Conservation (phyloP, 2,329 filamentous ascomycete genomes). For the Sporothrix luriei region DNA sequence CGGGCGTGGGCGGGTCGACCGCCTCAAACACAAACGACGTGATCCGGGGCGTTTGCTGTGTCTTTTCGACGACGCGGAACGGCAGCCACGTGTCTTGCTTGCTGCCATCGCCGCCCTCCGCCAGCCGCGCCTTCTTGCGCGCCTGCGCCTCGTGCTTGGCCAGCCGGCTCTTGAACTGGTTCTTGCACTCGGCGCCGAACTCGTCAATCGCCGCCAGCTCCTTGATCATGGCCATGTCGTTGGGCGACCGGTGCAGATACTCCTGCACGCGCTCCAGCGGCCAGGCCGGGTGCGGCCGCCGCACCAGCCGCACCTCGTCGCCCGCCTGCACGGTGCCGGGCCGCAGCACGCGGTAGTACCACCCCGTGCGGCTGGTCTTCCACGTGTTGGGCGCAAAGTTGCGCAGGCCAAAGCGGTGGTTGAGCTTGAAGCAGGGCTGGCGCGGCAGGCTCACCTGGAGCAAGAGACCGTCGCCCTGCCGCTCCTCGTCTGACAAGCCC, state of each 20-base stretch:
- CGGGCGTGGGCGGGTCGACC: conserved; percentile 35
- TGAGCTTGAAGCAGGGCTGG: conserved; percentile 69
- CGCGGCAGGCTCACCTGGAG: conserved; percentile 64
- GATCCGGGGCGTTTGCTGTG: conserved; percentile 54
- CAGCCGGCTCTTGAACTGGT: conserved; percentile 56
- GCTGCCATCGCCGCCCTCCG: neutral
- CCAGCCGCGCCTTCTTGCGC: conserved; percentile 36
- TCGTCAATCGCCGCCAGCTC: conserved; percentile 55
- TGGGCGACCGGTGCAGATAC: conserved; percentile 59
- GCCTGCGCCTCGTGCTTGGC: conserved; percentile 46
- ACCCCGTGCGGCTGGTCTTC: conserved; percentile 61
- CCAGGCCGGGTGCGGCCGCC: conserved; percentile 61
- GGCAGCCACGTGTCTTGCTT: conserved; percentile 47
- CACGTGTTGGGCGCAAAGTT: conserved; percentile 63
- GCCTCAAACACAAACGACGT: conserved; percentile 57
- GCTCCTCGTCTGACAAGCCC: neutral
- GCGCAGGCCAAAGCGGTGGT: conserved; percentile 65
- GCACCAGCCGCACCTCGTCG: conserved; percentile 59
- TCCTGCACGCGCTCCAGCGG: conserved; percentile 65
- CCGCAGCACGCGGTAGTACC: conserved; percentile 65
- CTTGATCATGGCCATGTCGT: conserved; percentile 55
- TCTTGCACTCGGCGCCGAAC: conserved; percentile 53
- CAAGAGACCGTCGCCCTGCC: conserved; percentile 46
- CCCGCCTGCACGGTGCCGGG: conserved; percentile 59
- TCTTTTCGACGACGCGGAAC: conserved; percentile 55